Evolutionary conservation across 768 basidiomycete species (phyloP).

Genomic region (Lentinus brumalis): DNA sequence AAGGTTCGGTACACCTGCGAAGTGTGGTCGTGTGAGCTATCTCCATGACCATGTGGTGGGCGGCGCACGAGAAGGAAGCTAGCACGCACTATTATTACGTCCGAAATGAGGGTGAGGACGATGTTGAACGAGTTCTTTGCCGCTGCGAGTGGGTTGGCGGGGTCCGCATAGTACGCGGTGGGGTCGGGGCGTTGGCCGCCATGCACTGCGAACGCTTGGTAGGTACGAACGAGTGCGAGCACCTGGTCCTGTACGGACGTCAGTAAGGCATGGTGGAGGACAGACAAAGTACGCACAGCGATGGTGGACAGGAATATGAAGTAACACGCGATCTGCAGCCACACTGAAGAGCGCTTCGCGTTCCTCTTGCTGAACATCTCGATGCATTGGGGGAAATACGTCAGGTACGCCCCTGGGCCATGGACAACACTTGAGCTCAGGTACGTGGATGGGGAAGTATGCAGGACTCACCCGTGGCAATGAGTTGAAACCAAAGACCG

Average conservation of each 20-base stretch:
- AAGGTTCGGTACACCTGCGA: conserved; percentile 12
- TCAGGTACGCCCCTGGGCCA: conserved; percentile 4
- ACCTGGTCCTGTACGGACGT: conserved; percentile 1
- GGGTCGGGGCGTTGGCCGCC: conserved; percentile 3
- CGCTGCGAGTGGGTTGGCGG: conserved; percentile 1
- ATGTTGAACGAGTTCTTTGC: conserved; percentile 10
- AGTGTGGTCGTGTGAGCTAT: no score
- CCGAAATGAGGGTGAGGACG: conserved; percentile 10
- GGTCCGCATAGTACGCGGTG: conserved; percentile 3
- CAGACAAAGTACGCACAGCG: background rate
- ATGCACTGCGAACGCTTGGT: conserved; percentile 2
- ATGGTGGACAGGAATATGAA: conserved; percentile 2
- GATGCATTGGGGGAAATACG: conserved; percentile 5
- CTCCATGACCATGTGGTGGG: no score
- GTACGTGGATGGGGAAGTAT: background rate
- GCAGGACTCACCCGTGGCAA: conserved; percentile 4
- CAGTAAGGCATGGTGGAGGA: background rate
- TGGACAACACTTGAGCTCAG: background rate
- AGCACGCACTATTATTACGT: conserved; percentile 7
- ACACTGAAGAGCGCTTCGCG: background rate
- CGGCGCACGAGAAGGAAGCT: no score
- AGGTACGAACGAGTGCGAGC: conserved; percentile 4
- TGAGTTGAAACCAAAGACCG: conserved; percentile 4
- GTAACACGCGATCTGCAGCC: conserved; percentile 4
- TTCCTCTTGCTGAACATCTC: background rate